These are phyloP conservation scores for Vitrella brassicaformis DNA, from an alignment of 73 alveolate genomes.

Conservation along the genomic window DNA sequence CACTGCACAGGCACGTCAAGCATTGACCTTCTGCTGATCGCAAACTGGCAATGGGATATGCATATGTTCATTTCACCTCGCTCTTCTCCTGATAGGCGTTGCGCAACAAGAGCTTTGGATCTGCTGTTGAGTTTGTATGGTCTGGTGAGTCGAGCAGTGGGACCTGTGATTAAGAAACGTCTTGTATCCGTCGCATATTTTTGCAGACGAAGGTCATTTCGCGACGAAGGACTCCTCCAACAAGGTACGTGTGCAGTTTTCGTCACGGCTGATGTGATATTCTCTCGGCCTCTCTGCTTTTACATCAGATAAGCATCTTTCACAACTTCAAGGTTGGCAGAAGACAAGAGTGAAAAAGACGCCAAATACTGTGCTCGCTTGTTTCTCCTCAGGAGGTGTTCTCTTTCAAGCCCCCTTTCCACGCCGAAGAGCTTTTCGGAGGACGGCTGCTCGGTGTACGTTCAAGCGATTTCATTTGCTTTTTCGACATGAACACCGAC, in stretches of 20 bases:
- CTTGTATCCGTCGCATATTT: too few species aligned
- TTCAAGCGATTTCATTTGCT: conserved; percentile 76
- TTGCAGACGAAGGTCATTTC: not conserved
- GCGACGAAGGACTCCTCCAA: not conserved
- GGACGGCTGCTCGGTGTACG: conserved; percentile 76
- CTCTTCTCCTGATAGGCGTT: conserved; percentile 4
- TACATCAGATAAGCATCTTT: conserved; percentile 27
- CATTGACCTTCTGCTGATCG: conserved; percentile 56
- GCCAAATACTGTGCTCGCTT: too few species aligned
- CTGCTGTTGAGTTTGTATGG: conserved; percentile 16
- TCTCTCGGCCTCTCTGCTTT: not conserved
- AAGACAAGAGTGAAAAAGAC: too few species aligned
- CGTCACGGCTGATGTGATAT: not conserved
- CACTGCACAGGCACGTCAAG: conserved; percentile 24
- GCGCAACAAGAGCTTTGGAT: conserved; percentile 29
- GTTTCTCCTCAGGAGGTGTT: too few species aligned
- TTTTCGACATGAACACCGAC: conserved; percentile 36
- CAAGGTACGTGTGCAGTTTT: not conserved
- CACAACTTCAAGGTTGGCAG: conserved; percentile 65
- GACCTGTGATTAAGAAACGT: too few species aligned
- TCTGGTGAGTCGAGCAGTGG: too few species aligned
- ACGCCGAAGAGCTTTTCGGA: conserved; percentile 78
- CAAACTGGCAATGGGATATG: conserved; percentile 41
- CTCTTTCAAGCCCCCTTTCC: conserved; percentile 78
- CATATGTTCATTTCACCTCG: not conserved